Evolutionary conservation across 129 eudicot genomes (phyloP), one percentile per base, ranked within the genome.

Genomic region (Tanacetum coccineum): DNA sequence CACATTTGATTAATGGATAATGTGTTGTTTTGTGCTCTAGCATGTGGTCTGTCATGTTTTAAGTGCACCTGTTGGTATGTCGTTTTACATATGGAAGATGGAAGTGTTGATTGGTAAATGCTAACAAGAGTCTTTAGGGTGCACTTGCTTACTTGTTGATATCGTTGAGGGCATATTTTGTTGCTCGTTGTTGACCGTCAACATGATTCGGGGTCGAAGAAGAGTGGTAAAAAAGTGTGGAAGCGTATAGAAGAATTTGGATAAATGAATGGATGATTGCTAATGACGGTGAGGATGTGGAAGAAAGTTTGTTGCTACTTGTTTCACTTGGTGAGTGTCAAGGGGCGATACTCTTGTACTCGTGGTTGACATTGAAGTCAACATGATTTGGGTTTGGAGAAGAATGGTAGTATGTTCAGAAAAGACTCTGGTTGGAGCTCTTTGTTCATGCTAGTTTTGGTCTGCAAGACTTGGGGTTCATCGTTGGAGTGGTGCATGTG

Each of bases 91-190:
- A 4, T n/a, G n/a, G n/a, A n/a, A n/a, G n/a, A 59, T 59, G 32
- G 77, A 55, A 14, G 36, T 13, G 32, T 40, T 51, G 58, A 81
- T 50, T 30, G 68, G 67, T 74, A 28, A 28, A 0, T 28, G 36
- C 5, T 3, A 28, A 28, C 5, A 4, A 28, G 36, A 5, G 36
- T 28, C 36, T 28, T 4, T 28, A 3, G 5, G 36, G 4, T 28
- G 36, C 4, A 28, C 52, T 56, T 70, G 57, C 44, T 77, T 77
- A 82, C 71, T 65, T 70, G 66, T 70, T 54, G 64, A 25, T 52
- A 10, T 66, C 6, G 19, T 13, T 50, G 36, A 21, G 53, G 7
- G 39, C 39, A 30, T 30, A 30, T 30, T 30, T 30, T 30, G 39
- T 30, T 30, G 39, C 39, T 6, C 39, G 39, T 4, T 30, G 7